Evolutionary conservation across 176 grass and related monocot genomes (phyloP).

Genomic region (Saccharum officinarum): DNA sequence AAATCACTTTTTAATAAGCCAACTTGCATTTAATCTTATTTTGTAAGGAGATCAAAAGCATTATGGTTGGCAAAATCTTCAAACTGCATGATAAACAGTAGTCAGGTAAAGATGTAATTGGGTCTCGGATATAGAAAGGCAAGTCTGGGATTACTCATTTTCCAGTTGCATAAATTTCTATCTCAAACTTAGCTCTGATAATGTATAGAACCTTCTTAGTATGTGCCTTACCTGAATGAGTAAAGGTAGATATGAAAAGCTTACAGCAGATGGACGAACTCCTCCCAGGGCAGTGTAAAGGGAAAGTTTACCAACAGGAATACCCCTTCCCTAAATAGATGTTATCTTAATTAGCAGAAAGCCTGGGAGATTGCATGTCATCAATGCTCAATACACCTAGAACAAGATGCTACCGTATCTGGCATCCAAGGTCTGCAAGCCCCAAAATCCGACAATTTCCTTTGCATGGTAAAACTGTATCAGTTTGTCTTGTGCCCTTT

Average conservation of each 20-base stretch:
- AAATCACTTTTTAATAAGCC: conserved; percentile 3
- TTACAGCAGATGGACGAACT: conserved; percentile 94
- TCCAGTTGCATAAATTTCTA: conserved; percentile 20
- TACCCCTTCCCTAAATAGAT: conserved; percentile 87
- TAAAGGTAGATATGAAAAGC: conserved; percentile 26
- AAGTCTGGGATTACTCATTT: background rate
- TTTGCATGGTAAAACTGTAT: too few relatives aligned
- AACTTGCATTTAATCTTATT: conserved; percentile 17
- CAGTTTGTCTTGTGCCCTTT: too few relatives aligned
- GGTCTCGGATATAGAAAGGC: background rate
- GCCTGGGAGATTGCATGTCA: background rate
- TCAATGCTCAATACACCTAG: conserved; percentile 3
- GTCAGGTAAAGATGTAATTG: conserved; percentile 1
- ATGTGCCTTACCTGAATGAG: conserved; percentile 73
- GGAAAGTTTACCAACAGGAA: conserved; percentile 96
- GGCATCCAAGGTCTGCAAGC: conserved; percentile 94
- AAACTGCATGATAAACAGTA: conserved; percentile 51
- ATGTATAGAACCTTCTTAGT: background rate
- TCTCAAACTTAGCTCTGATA: background rate
- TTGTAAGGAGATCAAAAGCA: conserved; percentile 71
- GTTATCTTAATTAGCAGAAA: conserved; percentile 36
- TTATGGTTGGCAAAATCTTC: conserved; percentile 99
- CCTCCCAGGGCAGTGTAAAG: conserved; percentile 97
- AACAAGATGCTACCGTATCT: conserved; percentile 57
- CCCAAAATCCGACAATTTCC: conserved; percentile 95